Evolutionary conservation across 208 protist genomes (phyloP).

Genomic region (Trichomonas vaginalis): DNA sequence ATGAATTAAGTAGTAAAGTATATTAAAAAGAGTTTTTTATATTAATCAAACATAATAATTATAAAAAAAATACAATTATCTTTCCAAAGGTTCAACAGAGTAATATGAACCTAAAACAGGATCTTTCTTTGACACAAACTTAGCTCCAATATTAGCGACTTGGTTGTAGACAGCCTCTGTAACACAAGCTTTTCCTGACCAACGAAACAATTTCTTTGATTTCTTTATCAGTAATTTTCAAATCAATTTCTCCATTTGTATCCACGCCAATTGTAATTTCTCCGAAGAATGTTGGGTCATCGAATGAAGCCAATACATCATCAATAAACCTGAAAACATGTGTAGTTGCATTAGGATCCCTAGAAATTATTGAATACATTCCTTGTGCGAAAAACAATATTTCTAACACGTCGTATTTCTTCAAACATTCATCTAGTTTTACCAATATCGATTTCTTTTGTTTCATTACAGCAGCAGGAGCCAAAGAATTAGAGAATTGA

Average conservation of each 20-base stretch:
- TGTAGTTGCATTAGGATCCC: neutral
- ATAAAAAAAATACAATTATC: no score
- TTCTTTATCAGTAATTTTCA: no score
- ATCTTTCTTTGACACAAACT: no score
- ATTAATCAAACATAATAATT: no score
- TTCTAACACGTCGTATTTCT: neutral
- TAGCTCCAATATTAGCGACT: no score
- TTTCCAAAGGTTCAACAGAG: no score
- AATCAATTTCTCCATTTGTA: neutral
- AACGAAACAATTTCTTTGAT: no score
- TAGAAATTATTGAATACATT: neutral
- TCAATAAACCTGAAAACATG: neutral
- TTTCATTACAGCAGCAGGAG: neutral
- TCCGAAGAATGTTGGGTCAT: neutral
- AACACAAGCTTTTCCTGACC: no score
- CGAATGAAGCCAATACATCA: neutral
- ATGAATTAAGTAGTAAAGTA: no score
- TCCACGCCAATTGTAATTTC: neutral
- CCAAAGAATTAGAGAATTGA: neutral
- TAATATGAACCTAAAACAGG: no score
- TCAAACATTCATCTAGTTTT: neutral
- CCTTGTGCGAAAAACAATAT: neutral
- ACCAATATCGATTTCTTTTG: neutral
- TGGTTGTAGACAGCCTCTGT: no score
- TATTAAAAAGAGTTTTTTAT: no score